A percentile compares a stretch with the other conserved stretches of the same genome.
These are phyloP conservation scores for Calonectria ilicicola DNA, from an alignment of 2,329 filamentous ascomycete genomes.

Conservation along the genomic window DNA sequence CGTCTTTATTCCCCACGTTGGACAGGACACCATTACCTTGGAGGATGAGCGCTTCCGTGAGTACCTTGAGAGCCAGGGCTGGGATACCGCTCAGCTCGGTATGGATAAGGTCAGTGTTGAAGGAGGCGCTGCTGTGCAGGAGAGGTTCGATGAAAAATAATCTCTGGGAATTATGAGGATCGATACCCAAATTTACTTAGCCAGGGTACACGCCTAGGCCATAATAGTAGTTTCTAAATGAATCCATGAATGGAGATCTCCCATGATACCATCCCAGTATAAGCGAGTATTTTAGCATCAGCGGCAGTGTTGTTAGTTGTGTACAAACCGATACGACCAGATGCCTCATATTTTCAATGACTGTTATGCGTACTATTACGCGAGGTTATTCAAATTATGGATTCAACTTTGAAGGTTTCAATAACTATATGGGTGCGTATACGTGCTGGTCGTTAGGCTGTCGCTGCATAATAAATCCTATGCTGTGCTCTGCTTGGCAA, in stretches of 20 bases:
- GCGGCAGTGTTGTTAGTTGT: too few species aligned
- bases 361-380: too few species aligned
- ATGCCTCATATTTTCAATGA: too few species aligned
- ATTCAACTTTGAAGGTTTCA: too few species aligned
- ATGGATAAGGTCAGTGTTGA: slow-evolving; percentile 47
- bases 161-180: neutral
- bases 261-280: too few species aligned
- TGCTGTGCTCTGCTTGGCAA: too few species aligned
- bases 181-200: neutral
- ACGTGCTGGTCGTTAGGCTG: too few species aligned
- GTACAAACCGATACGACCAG: too few species aligned
- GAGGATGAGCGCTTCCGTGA: slow-evolving; percentile 83
- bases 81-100: slow-evolving; percentile 73
- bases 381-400: too few species aligned
- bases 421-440: too few species aligned
- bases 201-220: neutral
- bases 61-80: slow-evolving; percentile 80
- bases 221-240: neutral
- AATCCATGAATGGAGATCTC: neutral
- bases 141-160: neutral
- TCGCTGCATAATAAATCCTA: too few species aligned
- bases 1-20: slow-evolving; percentile 80
- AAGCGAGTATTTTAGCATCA: too few species aligned
- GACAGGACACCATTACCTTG: slow-evolving; percentile 84
- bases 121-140: neutral